These are phyloP conservation scores for Theileria orientalis DNA, from an alignment of 169 alveolate genomes.

Conservation along the genomic window DNA sequence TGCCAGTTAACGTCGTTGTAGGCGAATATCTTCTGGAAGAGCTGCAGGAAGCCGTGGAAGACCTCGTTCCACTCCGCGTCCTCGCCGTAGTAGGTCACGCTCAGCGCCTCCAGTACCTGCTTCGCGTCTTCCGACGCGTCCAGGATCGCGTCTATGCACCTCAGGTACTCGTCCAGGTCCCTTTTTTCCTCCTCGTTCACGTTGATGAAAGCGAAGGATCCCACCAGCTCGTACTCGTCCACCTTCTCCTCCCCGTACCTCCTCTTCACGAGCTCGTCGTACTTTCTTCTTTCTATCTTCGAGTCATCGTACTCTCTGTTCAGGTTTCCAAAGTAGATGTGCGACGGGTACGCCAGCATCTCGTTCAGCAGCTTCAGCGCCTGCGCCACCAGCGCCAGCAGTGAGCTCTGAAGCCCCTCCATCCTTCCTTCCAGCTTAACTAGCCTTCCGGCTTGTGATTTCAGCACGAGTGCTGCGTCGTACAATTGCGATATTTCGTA, in stretches of 20 bases:
- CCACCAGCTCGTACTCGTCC: slow-evolving; percentile 26
- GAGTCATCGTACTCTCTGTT: slow-evolving; percentile 12
- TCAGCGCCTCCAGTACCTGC: slow-evolving; percentile 5
- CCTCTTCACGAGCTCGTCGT: background rate
- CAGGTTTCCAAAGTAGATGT: background rate
- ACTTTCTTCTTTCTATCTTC: slow-evolving; percentile 15
- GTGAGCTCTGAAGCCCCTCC: background rate
- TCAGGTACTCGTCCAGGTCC: slow-evolving; percentile 14
- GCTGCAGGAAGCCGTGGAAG: background rate
- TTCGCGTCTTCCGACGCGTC: slow-evolving; percentile 16
- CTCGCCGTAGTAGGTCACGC: background rate
- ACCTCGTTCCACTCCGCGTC: slow-evolving; percentile 3
- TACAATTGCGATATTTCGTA: slow-evolving; percentile 13
- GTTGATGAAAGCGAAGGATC: slow-evolving; percentile 11
- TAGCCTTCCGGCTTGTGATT: background rate
- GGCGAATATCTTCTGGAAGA: slow-evolving; percentile 26
- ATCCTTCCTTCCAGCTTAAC: background rate
- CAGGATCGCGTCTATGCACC: slow-evolving; percentile 14
- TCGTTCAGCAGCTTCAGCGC: slow-evolving; percentile 26
- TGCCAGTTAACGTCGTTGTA: slow-evolving; percentile 51
- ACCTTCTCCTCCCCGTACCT: background rate
- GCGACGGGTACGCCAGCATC: slow-evolving; percentile 36
- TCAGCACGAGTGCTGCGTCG: slow-evolving; percentile 9
- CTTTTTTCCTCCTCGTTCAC: slow-evolving; percentile 20
- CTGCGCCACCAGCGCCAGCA: slow-evolving; percentile 10